phyloP scores from a whole-genome alignment of 2,329 filamentous ascomycete genomes.

The Metarhizium guizhouense region DNA sequence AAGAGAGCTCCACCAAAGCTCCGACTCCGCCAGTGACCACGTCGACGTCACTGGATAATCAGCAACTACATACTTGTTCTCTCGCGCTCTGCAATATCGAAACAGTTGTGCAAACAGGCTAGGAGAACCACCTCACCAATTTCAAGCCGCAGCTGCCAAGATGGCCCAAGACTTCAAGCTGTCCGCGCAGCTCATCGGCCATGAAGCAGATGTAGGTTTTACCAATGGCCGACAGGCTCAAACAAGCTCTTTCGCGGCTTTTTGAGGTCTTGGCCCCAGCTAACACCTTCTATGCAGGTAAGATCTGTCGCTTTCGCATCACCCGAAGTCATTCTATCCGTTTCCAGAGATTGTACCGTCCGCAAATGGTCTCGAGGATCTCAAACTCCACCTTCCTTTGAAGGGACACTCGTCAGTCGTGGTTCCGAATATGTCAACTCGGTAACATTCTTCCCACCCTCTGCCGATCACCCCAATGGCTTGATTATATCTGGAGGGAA shows the following conservation, averaged over 20 bases:
- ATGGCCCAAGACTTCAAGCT: constrained; percentile 87
- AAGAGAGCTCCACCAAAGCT: constrained; percentile 5
- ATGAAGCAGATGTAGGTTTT: constrained; percentile 78
- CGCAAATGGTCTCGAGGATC: constrained; percentile 70
- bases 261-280: neutral
- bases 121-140: constrained; percentile 6
- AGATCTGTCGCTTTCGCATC: constrained; percentile 74
- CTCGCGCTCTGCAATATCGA: neutral
- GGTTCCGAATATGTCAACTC: constrained; percentile 84
- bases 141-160: constrained; percentile 8
- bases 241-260: neutral
- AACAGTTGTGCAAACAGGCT: neutral
- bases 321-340: constrained; percentile 65
- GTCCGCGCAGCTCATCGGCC: constrained; percentile 78
- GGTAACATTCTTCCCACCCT: constrained; percentile 66
- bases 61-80: neutral
- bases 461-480: constrained; percentile 61
- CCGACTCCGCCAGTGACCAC: constrained; percentile 4
- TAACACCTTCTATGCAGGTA: constrained; percentile 49
- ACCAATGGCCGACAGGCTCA: neutral
- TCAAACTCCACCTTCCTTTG: constrained; percentile 59
- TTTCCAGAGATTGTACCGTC: constrained; percentile 85
- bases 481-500: constrained; percentile 82
- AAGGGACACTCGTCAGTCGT: constrained; percentile 68
- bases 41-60: constrained; percentile 5